phyloP scores from a whole-genome alignment of 352 stramenopile genomes.

The Phytophthora pluvialis region DNA sequence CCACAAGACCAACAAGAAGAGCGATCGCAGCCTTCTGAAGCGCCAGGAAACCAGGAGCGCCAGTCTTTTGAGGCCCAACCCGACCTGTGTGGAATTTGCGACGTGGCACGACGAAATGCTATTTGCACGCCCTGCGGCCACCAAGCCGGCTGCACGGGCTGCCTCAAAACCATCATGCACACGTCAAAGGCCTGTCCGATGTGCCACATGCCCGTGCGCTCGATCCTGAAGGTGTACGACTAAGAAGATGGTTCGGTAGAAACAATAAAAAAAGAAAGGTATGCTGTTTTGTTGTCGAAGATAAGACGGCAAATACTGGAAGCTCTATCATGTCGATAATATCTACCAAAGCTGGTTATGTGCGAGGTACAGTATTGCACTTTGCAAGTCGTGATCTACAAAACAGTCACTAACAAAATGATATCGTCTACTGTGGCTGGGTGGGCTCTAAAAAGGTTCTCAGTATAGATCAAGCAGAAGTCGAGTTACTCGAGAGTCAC shows the following conservation, averaged over 20 bases:
- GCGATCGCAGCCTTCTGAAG: constrained; percentile 14
- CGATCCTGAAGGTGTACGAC: constrained; percentile 51
- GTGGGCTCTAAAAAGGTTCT: too few species aligned
- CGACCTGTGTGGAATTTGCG: constrained; percentile 65
- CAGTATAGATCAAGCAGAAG: neutral
- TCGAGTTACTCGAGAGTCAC: neutral
- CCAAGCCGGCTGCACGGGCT: constrained; percentile 57
- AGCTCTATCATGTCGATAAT: neutral
- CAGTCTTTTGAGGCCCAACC: constrained; percentile 9
- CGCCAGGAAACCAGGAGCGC: neutral
- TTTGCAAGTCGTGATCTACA: neutral
- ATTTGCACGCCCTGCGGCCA: constrained; percentile 76
- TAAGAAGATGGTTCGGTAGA: neutral
- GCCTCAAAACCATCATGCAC: constrained; percentile 43
- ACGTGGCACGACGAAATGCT: constrained; percentile 54
- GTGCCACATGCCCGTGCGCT: constrained; percentile 46
- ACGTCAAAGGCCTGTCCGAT: constrained; percentile 49
- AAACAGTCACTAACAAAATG: neutral
- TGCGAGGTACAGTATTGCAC: neutral
- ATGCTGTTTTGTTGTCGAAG: neutral
- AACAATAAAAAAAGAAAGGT: too few species aligned
- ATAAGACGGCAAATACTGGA: neutral
- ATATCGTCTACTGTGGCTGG: too few species aligned
- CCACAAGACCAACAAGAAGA: constrained; percentile 6
- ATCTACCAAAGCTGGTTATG: too few species aligned